Base-by-base conservation (phyloP, 306 rosid species). In the Ochetophila trinervis region DNA sequence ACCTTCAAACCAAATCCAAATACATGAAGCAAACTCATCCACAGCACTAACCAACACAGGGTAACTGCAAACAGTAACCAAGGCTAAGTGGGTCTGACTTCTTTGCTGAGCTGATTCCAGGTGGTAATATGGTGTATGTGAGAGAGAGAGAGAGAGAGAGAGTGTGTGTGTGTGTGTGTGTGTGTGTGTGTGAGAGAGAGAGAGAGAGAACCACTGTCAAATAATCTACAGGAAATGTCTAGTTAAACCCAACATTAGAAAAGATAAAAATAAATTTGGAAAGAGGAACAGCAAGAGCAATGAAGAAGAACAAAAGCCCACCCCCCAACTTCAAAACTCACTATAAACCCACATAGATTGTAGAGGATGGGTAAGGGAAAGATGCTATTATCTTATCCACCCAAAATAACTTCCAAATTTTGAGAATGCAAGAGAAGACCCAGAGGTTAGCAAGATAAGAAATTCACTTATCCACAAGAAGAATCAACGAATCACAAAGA, bases 381-480 rank as follows among this genome's bases (percentile, higher is more conserved):
- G 51, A 68, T 82, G 97, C 85, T 82, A 95, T 87, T 79, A 73
- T 70, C 94, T 79, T 84, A 93, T 87, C 95, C 90, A 83, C 76
- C 72, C 74, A 64, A 79, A 79, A 78, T 62, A 78, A 74, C 75
- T 70, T 78, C 65, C 32, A 27, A 72, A 81, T 4, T n/a, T 67
- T 78, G 73, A 78, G 85, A 84, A 70, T 72, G 79, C 66, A 71
- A 50, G 74, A 50, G 70, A 75, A 56, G 53, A 62, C 60, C 67
- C 58, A 63, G 32, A 76, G 45, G 67, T 48, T 48, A 72, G 77
- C 75, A 65, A 65, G 65, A 72, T 35, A 76, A 52, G 67, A 80
- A 76, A 54, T 65, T 76, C 42, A 78, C 60, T 63, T 15, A 50
- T 60, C 77, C 71, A 35, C 45, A 12, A 76, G 62, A 53, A 44